Evolutionary conservation across 768 basidiomycete genomes (phyloP).

Genomic region (Saitozyma podzolica): DNA sequence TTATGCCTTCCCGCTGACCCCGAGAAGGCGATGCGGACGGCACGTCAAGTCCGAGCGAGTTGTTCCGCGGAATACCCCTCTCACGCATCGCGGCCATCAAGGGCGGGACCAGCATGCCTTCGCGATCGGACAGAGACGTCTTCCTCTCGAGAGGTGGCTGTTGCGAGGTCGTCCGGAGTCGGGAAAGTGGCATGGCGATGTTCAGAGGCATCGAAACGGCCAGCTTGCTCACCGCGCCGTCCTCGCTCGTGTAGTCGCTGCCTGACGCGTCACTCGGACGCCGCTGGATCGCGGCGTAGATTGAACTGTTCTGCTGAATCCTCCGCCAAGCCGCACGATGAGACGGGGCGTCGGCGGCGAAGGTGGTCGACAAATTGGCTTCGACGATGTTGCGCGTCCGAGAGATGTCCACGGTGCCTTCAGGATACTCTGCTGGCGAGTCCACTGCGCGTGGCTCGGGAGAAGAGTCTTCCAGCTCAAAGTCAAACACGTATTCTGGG

Average conservation of each 20-base stretch:
- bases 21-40: not conserved
- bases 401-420: slow-evolving; percentile 3
- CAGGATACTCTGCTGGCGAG: not conserved
- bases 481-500: slow-evolving; percentile 50
- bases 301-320: slow-evolving; percentile 20
- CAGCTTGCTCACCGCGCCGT: not conserved
- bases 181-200: slow-evolving; percentile 31
- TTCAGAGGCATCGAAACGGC: slow-evolving; percentile 31
- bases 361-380: slow-evolving; percentile 42
- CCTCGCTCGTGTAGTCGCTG: too few relatives aligned
- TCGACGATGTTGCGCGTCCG: slow-evolving; percentile 39
- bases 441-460: not conserved
- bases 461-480: slow-evolving; percentile 45
- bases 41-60: slow-evolving; percentile 22
- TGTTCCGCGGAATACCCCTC: slow-evolving; percentile 19
- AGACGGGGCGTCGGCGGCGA: slow-evolving; percentile 48
- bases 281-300: slow-evolving; percentile 20
- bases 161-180: slow-evolving; percentile 1
- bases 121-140: slow-evolving; percentile 41
- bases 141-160: slow-evolving; percentile 39
- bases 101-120: slow-evolving; percentile 45
- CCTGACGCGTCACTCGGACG: too few relatives aligned
- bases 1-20: not conserved
- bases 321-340: slow-evolving; percentile 47
- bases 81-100: slow-evolving; percentile 43